Evolutionary conservation across 2,329 filamentous ascomycete species (phyloP), one percentile per base, ranked within the genome.

Genomic region (Alternaria viburni): DNA sequence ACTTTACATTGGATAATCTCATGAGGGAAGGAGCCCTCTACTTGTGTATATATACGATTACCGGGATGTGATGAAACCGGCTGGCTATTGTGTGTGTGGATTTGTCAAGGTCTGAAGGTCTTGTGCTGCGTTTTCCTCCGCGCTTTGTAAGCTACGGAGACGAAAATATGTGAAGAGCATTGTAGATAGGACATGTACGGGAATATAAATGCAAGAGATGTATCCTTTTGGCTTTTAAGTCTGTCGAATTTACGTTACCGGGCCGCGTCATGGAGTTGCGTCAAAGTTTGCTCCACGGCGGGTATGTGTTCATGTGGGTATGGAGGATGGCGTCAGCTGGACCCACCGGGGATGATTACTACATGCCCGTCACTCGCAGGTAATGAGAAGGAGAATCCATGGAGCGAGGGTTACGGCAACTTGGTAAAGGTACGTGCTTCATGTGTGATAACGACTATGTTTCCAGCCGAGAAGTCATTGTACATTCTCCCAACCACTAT

Each of bases 1-100:
- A 58, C 30, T 23, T 41, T 57, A 57, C 54, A 58, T 46, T 57
- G 59, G 55, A 61, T 61, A 61, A 57, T 61, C n/a, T 57, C 46
- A 25, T 5, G 26, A 46, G 17, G 30, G 50, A 13, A 19, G 13
- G n/a, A 10, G 49, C 30, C 49, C 49, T 52, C 52, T 26, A 26
- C 51, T 54, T 44, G 21, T 54, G 32, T 54, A 54, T 44, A 54
- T 54, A 54, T 54, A 44, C 17, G 52, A 54, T 54, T 26, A 54
- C 52, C 36, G 52, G 52, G 28, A 54, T 28, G 21, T 54, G 32
- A 43, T 44, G 32, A 25, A 17, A 26, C 52, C 36, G 52, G 52
- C 36, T 44, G 52, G 52, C 52, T 54, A 43, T 54, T 21, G 32
- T 15, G 36, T 46, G 13, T 44, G 32, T 59, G 30, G 23, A 19